Evolutionary conservation across 2,329 filamentous ascomycete species (phyloP), one percentile per base, ranked within the genome.

Genomic region (Thielaviopsis punctulata): DNA sequence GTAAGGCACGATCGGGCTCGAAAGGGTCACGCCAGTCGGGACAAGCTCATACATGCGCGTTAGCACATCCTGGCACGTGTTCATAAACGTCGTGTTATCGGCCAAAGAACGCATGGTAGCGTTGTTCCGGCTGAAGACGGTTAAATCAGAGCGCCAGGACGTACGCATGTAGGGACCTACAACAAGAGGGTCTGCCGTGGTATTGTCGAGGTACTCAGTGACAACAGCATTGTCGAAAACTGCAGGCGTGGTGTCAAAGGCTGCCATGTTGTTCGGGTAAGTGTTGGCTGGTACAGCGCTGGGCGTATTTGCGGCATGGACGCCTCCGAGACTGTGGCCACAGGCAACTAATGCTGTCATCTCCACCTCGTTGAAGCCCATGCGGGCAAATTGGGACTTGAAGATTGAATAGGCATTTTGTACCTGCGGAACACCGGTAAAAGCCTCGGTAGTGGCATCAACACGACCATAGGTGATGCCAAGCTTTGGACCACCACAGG

Each of bases 1-100:
- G 61, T 80, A 81, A 0, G 76, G 74, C 9, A 63, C 62, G 52
- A 80, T 70, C 2, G 72, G 67, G 48, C 72, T 71, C 0, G 71
- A 70, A 3, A 81, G 68, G 0, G 63, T 64, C 3, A 77, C 72
- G 2, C 65, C 66, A 2, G 63, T 59, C 2, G 77, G 76, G 0
- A 80, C 76, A 3, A 71, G 67, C n/a, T 82, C 74, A 54, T 80
- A 76, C 76, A 81, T 74, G 60, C 72, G 73, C 59, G 76, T 73
- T 39, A 80, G 63, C 18, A 80, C 68, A 3, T 61, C 64, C 57
- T 67, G 64, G 61, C 77, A 82, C 18, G 66, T 63, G 19, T 58
- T 66, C 39, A 64, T 63, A 63, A 77, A 80, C 10, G 62, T 63
- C 0, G 63, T 58, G 0, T 68, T 59, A 51, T 71, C 66, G 3